Base-by-base conservation (phyloP, 257 asterid species). In the Ballota nigra region DNA sequence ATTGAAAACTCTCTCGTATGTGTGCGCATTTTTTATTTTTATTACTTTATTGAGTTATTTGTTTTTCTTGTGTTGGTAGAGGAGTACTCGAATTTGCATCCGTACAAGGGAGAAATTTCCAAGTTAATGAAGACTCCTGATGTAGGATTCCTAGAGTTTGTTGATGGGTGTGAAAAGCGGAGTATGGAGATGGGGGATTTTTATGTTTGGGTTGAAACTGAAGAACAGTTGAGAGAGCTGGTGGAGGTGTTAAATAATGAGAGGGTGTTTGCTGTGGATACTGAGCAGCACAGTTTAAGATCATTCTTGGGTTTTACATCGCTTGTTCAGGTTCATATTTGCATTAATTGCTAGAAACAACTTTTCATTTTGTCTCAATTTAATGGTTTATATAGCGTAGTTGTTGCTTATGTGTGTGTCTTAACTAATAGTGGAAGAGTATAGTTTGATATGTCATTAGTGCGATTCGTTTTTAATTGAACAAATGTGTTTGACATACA, bases 231-330 rank as follows among this genome's bases (percentile, higher is more conserved):
- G 62, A 72, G 75, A 68, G 90, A 91, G 77, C 83, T 91, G 2
- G 96, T 75, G 52, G 83, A 79, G 71, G 90, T 79, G 28, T 79
- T 91, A 84, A 82, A 89, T 71, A 79, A 83, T 10, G 91, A 89
- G 87, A 82, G 60, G 63, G 89, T 87, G n/a, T 89, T 91, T 67
- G 97, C 82, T 2, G 99, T 91, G 33, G 99, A 94, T 69, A 91
- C 96, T 0, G 99, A 94, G 87, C 99, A 94, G 84, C 97, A 94
- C 52, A 82, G 97, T 72, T 80, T 86, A 57, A 86, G 98, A 73
- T 89, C 99, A 60, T 94, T 88, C 83, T 79, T 91, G 57, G 99
- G 99, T 59, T 86, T 94, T 81, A 91, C 97, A 4, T 91, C 96
- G 65, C 94, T 94, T 22, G 73, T 93, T 78, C 97, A 93, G 98